Evolutionary conservation across 192 early-diverging fungal genomes (phyloP), one percentile per base, ranked within the genome.

Genomic region (Coemansia sp.): DNA sequence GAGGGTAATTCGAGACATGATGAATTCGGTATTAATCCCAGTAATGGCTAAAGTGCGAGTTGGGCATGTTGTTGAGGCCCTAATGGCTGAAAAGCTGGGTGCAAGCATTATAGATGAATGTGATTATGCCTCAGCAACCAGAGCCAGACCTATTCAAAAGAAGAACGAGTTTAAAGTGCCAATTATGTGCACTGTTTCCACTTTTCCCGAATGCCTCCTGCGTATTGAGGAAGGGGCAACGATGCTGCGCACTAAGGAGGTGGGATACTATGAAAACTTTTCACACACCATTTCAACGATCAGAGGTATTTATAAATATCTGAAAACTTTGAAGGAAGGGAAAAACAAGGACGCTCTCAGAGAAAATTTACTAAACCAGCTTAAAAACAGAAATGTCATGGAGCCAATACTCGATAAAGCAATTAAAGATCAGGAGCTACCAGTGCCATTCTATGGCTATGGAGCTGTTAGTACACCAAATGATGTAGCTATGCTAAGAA

Each of bases 211-310:
- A 74, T 94, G 94, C 48, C 85, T 96, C 64, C 84, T 91, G 64
- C 87, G 94, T 62, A 92, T 95, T 74, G 85, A 86, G 68, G 95
- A 96, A 76, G 95, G 94, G 74, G 95, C 95, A 59, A 87, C 93
- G 64, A 94, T 96, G 92, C 93, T 96, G 83, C 88, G 94, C 66
- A 96, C 93, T 62, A 95, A 94, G 85, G 94, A 94, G 66, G 91
- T 92, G 41, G 12, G 12, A 15, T 15, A 11, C 39, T 92, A 94
- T 51, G 21, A 25, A 51, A 25, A 12, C 50, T 51, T 51, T 51
- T 23, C 50, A 17, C 0, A 51, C 23, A 51, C 23, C 10, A 23
- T 51, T 17, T 3, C 50, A 51, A 25, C 9, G 7, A 51, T 51
- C 11, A 23, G 23, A 25, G 21, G 7, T 27, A 51, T 51, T 27